Conservation (phyloP, 2,329 filamentous ascomycete species). For the Laburnicola sp. region DNA sequence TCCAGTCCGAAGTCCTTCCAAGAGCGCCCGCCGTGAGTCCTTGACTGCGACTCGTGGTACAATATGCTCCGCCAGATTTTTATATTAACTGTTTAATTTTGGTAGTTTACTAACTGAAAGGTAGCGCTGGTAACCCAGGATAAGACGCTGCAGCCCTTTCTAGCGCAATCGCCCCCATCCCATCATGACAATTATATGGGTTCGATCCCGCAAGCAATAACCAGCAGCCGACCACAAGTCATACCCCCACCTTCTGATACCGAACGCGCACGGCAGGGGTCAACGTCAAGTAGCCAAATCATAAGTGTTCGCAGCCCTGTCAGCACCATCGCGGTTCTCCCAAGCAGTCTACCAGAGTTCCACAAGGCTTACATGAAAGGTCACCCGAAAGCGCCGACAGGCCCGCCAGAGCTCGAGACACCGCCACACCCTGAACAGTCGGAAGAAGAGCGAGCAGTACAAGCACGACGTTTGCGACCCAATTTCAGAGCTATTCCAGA, state of each 20-base stretch:
- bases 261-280: conserved; percentile 51
- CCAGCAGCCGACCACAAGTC: conserved; percentile 40
- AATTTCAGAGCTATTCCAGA: conserved; percentile 73
- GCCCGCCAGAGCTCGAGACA: conserved; percentile 26
- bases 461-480: conserved; percentile 78
- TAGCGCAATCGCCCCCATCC: conserved; percentile 59
- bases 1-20: conserved; percentile 4
- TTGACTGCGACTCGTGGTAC: conserved; percentile 15
- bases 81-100: background rate
- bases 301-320: conserved; percentile 48
- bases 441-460: conserved; percentile 73
- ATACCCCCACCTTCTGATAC: conserved; percentile 31
- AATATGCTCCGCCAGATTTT: conserved; percentile 10
- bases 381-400: conserved; percentile 43
- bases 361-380: conserved; percentile 89
- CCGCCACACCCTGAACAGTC: conserved; percentile 50
- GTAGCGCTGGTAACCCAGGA: conserved; percentile 59
- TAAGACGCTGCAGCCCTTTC: conserved; percentile 57
- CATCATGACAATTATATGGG: conserved; percentile 46
- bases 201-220: conserved; percentile 40
- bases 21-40: conserved; percentile 11
- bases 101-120: conserved; percentile 19
- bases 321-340: conserved; percentile 88
- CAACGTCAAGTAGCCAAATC: conserved; percentile 47
- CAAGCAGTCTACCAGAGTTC: conserved; percentile 86